Evolutionary conservation across 176 grass and related monocot genomes (phyloP), one percentile per base, ranked within the genome.

Genomic region (Lolium rigidum): DNA sequence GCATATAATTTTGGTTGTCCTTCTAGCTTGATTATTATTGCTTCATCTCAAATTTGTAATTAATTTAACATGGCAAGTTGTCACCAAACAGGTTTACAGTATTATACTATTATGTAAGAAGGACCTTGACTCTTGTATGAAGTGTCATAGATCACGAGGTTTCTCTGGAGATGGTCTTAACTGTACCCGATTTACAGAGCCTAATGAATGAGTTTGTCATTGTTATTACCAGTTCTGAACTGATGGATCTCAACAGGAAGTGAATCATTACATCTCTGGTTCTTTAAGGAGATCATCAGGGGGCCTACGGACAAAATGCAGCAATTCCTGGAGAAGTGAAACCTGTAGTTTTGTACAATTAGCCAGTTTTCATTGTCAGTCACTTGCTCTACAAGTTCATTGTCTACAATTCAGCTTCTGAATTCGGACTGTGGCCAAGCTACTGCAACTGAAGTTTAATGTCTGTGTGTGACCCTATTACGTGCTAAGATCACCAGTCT

Each of bases 321-420:
- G 83, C 85, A 75, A 85, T 85, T 25, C 86, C 79, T 46, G 86
- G 90, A 61, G 77, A 90, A 59, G 74, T 88, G 73, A 90, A 87
- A 28, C 28, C 77, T 39, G 79, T 88, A 69, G 63, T 77, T 63
- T 91, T 86, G 39, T 69, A 88, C 70, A 85, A 83, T 88, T 80
- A 76, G 24, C 8, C 10, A 25, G 52, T 20, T 70, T 9, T 76
- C 58, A n/a, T 72, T 76, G 20, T 16, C 4, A 26, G 10, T 64
- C 61, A 13, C 24, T 60, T 50, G 66, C 4, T 56, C 44, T 4
- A 6, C 15, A 4, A 1, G 51, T 35, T 35, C 31, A 3, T 2
- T 35, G 3, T 35, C 31, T 35, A 35, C 31, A 35, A 35, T 35
- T 35, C 31, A 35, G 3, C 31, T 35, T 35, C 31, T 35, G 31